Conservation (phyloP, 345 rosid species). For the Linum tenue region DNA sequence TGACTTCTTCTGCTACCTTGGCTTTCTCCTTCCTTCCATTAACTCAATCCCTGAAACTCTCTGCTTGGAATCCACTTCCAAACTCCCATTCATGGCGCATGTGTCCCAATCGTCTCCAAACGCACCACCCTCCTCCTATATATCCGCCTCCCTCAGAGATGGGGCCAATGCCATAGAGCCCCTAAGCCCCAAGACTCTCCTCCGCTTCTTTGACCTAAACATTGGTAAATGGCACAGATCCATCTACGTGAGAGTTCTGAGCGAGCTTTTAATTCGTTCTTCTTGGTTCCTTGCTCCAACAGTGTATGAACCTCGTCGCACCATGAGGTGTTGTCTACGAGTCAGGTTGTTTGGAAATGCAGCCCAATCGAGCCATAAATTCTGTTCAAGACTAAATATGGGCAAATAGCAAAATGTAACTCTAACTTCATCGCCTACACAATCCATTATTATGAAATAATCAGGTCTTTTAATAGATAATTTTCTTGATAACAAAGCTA, state of each 20-base stretch:
- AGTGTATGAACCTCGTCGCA: too few species aligned
- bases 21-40: conserved; percentile 18
- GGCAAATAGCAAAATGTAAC: too few species aligned
- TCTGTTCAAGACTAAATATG: too few species aligned
- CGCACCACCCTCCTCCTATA: conserved; percentile 6
- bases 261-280: neutral
- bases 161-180: conserved; percentile 19
- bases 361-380: too few species aligned
- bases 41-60: conserved; percentile 8
- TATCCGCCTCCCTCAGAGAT: neutral
- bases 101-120: conserved; percentile 6
- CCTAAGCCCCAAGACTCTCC: conserved; percentile 66
- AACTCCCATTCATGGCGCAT: conserved; percentile 15
- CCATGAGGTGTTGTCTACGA: too few species aligned
- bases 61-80: conserved; percentile 1
- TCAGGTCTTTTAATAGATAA: too few species aligned
- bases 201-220: conserved; percentile 54
- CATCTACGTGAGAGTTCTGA: conserved; percentile 39
- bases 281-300: neutral
- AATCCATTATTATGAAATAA: too few species aligned
- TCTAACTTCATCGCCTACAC: too few species aligned
- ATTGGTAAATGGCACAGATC: conserved; percentile 78
- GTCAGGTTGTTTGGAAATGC: too few species aligned
- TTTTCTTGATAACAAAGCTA: too few species aligned
- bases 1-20: neutral